Evolutionary conservation across 2,329 filamentous ascomycete species (phyloP), one percentile per base, ranked within the genome.

Genomic region (Phialemoniopsis sp.): DNA sequence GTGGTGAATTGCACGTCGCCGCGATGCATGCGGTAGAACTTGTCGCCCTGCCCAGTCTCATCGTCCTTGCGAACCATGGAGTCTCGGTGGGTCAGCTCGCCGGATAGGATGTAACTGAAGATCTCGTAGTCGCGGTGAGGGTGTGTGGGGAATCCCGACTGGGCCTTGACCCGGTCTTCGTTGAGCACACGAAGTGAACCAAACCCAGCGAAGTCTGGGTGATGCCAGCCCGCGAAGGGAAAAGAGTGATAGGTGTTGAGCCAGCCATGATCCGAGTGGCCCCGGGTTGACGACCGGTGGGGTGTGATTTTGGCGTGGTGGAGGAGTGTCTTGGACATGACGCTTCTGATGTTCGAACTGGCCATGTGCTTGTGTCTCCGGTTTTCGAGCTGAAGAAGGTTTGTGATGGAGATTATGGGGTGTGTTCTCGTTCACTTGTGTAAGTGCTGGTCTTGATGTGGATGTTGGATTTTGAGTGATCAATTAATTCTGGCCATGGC

Each of bases 1-100:
- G 84, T 89, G 9, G 89, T 95, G 62, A 94, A 95, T 56, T 95
- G 89, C 33, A 95, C 86, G 59, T 94, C 88, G 12, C 88, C 87
- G 29, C 87, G 73, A 53, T 77, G 76, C 70, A 95, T 83, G 28
- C 78, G 70, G 54, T 72, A 87, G 56, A 86, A 87, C 49, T 78
- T 70, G 56, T 86, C 79, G 10, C 60, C 61, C 46, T 69, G 64
- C 13, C 58, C 70, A 16, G 72, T 78, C 55, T 85, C 81, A 15
- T 68, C 63, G 34, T 79, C 80, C 63, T 82, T 87, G 60, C 78
- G 78, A 51, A 87, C 77, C 82, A 94, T 90, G 44, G 79, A 86
- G 64, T 95, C 89, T 35, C 88, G 83, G 67, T 95, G 89, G 35
- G 89, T 91, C 46, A 95, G 76, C 63, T 91, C 87, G 47, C 89